Conservation (phyloP, 2,329 filamentous ascomycete species). For the Scedosporium minutisporum region DNA sequence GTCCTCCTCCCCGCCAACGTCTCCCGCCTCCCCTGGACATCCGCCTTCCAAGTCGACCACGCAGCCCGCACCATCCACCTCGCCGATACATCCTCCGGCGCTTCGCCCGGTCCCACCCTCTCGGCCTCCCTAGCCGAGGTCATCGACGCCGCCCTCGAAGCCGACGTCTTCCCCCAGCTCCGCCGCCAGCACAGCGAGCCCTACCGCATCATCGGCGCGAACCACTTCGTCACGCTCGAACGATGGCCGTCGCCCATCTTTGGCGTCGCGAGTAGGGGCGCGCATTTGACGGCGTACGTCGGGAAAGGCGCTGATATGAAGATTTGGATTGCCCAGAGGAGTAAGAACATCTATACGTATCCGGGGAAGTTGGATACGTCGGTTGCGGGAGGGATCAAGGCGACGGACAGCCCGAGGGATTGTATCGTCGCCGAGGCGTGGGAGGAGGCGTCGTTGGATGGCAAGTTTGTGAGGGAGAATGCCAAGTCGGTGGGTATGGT, state of each 20-base stretch:
- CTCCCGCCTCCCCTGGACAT: conserved; percentile 35
- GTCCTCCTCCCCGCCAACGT: conserved; percentile 38
- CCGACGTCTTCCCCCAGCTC: conserved; percentile 26
- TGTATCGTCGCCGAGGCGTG: conserved; percentile 61
- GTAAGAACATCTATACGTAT: conserved; percentile 60
- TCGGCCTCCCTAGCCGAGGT: conserved; percentile 27
- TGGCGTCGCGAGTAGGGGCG: conserved; percentile 56
- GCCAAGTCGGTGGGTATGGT: conserved; percentile 21
- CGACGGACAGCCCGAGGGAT: conserved; percentile 54
- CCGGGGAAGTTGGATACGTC: conserved; percentile 69
- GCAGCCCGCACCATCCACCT: conserved; percentile 22
- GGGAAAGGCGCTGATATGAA: conserved; percentile 30
- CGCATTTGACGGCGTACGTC: conserved; percentile 56
- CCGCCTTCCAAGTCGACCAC: conserved; percentile 26
- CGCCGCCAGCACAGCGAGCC: conserved; percentile 31
- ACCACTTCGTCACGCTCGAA: conserved; percentile 39
- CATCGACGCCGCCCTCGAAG: conserved; percentile 20
- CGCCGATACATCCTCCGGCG: conserved; percentile 13
- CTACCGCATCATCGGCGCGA: conserved; percentile 29
- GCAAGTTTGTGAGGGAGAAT: conserved; percentile 15
- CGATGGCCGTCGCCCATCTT: conserved; percentile 54
- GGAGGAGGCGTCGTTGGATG: conserved; percentile 53
- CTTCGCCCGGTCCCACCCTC: conserved; percentile 21
- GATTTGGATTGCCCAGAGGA: conserved; percentile 64
- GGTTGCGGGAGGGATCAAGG: conserved; percentile 67